Base-by-base conservation (phyloP, 805 yeast genomes). In the Zygotorulaspora sp. region DNA sequence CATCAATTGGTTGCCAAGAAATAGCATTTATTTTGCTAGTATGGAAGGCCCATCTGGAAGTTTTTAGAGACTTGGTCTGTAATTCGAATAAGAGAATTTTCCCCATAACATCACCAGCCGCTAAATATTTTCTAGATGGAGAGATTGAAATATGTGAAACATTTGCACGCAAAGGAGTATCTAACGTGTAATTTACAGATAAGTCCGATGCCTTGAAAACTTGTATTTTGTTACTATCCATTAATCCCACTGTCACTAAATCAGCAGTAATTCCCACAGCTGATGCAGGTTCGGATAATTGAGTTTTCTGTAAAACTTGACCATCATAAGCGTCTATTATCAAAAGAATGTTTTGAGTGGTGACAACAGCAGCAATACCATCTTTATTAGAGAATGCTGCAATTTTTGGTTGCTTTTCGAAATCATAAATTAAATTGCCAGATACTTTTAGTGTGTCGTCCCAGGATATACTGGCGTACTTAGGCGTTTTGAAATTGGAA, bases 31-130 rank as follows among this genome's bases (percentile, higher is more conserved):
- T 82, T 38, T 75, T 78, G 40, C 95, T 81, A 2, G 89, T 84
- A 59, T 92, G 97, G 78, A 86, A 90, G 0, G 95, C 81, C 99
- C 99, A 92, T 57, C 97, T 76, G 0, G 94, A 77, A 2, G 97
- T 87, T 24, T 79, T 72, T 6, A 85, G 65, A 2, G 72, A 49
- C 35, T 67, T 74, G 26, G 77, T 78, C 2, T 58, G 59, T 5
- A 78, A 58, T 46, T 77, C 71, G 62, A 77, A 87, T 24, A 89
- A 68, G n/a, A 80, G 63, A 47, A 88, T 86, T 60, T 90, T 92
- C 22, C 98, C 98, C 36, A 82, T 70, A 4, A 71, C 70, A 53
- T 89, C 97, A 36, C 96, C 97, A 17, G 82, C 83, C 1, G 97
- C 97, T 12, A 83, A 68, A 43, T 65, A 74, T 39, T 68, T 60